These are phyloP conservation scores for Colletotrichum tofieldiae DNA, from an alignment of 2,329 filamentous ascomycete species.

Conservation along the genomic window DNA sequence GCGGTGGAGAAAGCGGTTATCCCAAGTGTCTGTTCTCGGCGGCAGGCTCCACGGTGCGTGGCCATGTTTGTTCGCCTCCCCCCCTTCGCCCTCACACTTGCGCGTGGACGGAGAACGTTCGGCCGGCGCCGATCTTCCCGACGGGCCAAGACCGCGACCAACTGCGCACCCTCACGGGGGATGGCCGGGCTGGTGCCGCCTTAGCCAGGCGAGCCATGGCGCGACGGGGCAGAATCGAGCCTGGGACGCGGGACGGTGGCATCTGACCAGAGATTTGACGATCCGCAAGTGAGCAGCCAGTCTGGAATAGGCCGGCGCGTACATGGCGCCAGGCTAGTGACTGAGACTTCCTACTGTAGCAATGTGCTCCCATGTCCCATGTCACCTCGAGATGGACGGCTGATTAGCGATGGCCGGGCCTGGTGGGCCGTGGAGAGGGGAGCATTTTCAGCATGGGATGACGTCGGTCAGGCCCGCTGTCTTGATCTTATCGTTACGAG, in stretches of 20 bases:
- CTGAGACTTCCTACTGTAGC: not conserved
- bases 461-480: slow-evolving; percentile 19
- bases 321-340: not conserved
- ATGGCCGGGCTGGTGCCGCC: slow-evolving; percentile 2
- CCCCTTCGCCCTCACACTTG: not conserved
- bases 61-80: not conserved
- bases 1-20: not conserved
- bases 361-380: no score
- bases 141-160: not conserved
- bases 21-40: not conserved
- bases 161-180: not conserved
- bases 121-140: not conserved
- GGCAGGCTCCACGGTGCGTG: not conserved
- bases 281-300: not conserved
- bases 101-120: not conserved
- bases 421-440: not conserved
- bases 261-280: not conserved
- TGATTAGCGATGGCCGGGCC: slow-evolving; percentile 6
- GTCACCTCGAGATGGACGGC: not conserved
- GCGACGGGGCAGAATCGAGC: not conserved
- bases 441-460: slow-evolving; percentile 3
- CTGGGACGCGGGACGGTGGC: not conserved
- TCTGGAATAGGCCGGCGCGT: not conserved
- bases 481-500: not conserved
- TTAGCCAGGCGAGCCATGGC: slow-evolving; percentile 17